phyloP scores from a whole-genome alignment of 352 stramenopile species.

The Phytopythium oedochilum region DNA sequence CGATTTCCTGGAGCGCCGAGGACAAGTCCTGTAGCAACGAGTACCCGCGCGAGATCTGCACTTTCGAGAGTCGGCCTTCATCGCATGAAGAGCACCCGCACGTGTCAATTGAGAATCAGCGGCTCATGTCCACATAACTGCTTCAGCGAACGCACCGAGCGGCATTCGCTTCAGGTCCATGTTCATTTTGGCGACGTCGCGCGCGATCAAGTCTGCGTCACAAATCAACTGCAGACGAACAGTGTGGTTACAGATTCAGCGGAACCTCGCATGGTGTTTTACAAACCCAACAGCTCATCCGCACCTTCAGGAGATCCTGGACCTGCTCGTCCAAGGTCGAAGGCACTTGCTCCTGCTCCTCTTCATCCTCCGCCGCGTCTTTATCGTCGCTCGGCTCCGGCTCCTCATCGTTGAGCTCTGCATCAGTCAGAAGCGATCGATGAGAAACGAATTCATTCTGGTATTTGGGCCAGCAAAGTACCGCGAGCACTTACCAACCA shows the following conservation, averaged over 20 bases:
- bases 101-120: too few relatives aligned
- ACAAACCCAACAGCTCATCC: background rate
- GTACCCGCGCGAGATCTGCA: constrained; percentile 65
- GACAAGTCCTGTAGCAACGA: constrained; percentile 44
- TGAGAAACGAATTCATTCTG: too few relatives aligned
- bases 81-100: too few relatives aligned
- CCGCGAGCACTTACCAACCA: constrained; percentile 37
- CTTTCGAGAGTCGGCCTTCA: constrained; percentile 35
- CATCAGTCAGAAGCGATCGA: background rate
- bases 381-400: background rate
- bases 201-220: constrained; percentile 39
- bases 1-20: constrained; percentile 40
- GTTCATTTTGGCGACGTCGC: constrained; percentile 46
- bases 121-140: too few relatives aligned
- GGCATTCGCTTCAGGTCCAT: constrained; percentile 49
- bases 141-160: constrained; percentile 29
- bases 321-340: constrained; percentile 27
- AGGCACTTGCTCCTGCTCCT: constrained; percentile 24
- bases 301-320: constrained; percentile 39
- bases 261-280: too few relatives aligned
- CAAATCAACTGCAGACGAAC: constrained; percentile 31
- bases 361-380: constrained; percentile 18
- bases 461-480: background rate
- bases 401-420: constrained; percentile 21
- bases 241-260: background rate